phyloP scores from a whole-genome alignment of 352 stramenopile genomes.

The Peronospora tabacina region DNA sequence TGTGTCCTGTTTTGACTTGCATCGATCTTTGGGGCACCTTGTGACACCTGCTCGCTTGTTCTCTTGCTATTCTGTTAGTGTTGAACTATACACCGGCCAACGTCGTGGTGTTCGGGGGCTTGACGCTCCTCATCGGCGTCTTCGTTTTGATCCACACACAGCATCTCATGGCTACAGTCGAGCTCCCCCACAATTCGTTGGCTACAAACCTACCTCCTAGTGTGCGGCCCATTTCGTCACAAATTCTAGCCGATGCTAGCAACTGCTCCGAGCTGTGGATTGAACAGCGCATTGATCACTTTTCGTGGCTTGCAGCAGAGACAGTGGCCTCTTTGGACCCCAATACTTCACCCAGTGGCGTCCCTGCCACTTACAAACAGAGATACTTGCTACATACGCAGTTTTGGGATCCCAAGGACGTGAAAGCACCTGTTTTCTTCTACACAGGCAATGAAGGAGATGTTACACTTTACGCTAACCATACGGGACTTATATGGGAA shows the following conservation, averaged over 20 bases:
- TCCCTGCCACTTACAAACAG: slow-evolving; percentile 68
- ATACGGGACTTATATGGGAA: slow-evolving; percentile 93
- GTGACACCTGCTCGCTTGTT: neutral
- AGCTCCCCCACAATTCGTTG: slow-evolving; percentile 36
- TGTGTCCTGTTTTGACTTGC: neutral
- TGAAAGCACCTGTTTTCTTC: slow-evolving; percentile 85
- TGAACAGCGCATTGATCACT: slow-evolving; percentile 87
- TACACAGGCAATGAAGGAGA: slow-evolving; percentile 94
- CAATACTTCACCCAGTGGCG: slow-evolving; percentile 11
- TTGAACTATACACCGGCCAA: slow-evolving; percentile 34
- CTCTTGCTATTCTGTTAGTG: slow-evolving; percentile 10
- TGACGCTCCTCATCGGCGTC: slow-evolving; percentile 48
- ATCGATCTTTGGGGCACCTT: neutral
- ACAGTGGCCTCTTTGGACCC: slow-evolving; percentile 9
- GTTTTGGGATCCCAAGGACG: slow-evolving; percentile 61
- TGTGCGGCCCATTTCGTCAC: neutral
- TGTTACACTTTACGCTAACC: slow-evolving; percentile 90
- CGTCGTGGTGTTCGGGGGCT: slow-evolving; percentile 40
- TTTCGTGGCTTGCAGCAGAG: slow-evolving; percentile 49
- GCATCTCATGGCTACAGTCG: slow-evolving; percentile 39
- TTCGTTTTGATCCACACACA: slow-evolving; percentile 68
- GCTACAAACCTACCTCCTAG: slow-evolving; percentile 12
- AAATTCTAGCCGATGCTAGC: slow-evolving; percentile 35
- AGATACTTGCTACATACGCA: slow-evolving; percentile 87
- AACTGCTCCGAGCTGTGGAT: slow-evolving; percentile 86